Conservation (phyloP, 2,329 filamentous ascomycete genomes). For the Trichophyton benhamiae region DNA sequence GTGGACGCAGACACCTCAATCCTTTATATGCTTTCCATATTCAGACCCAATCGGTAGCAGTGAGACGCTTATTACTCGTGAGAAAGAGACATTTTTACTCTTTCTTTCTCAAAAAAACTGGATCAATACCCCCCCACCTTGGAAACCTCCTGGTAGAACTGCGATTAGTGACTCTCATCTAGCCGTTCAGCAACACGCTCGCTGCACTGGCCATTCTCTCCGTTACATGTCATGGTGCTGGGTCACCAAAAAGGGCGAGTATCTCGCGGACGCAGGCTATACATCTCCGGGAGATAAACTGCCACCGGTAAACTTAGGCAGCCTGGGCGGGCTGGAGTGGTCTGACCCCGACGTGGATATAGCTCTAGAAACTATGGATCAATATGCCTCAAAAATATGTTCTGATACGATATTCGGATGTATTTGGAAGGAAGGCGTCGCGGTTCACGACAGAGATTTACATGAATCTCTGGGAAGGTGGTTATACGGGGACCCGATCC, state of each 20-base stretch:
- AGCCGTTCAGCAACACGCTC: not conserved
- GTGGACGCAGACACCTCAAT: not conserved
- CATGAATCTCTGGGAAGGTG: not conserved
- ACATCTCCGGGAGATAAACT: not conserved
- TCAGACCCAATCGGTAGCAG: not conserved
- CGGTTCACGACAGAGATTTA: not conserved
- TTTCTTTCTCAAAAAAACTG: not conserved
- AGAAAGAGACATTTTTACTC: not conserved
- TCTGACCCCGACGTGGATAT: not conserved
- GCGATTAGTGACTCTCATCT: not conserved
- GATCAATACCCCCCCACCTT: not conserved
- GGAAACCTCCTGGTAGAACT: not conserved
- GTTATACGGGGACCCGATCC: not conserved
- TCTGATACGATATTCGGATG: not conserved
- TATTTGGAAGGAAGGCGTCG: not conserved
- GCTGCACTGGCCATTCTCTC: not conserved
- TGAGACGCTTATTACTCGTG: not conserved
- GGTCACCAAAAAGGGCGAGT: not conserved
- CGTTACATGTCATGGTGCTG: not conserved
- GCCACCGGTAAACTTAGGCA: too few relatives aligned
- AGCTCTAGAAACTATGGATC: not conserved
- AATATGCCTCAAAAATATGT: not conserved
- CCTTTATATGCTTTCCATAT: not conserved
- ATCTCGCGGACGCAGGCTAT: not conserved
- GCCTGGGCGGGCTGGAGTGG: not conserved